A percentile compares a stretch with the other conserved stretches of the same genome.
Evolutionary conservation across 192 early-diverging fungal species (phyloP).

Genomic region (Allomyces arbusculus): DNA sequence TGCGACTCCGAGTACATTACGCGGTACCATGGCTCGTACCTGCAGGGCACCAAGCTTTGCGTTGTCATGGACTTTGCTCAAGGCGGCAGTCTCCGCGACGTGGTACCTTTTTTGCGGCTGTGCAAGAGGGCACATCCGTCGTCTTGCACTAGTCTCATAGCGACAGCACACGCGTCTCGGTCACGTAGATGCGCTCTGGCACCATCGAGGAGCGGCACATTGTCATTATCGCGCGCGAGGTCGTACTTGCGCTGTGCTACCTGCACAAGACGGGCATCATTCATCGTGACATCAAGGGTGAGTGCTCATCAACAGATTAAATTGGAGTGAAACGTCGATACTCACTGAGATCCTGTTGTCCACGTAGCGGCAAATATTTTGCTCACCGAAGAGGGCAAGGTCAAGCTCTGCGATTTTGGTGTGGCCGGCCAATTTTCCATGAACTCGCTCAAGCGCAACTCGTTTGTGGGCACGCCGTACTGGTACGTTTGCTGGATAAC

Average conservation of each 20-base stretch:
- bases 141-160: no score
- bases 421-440: slow-evolving; percentile 72
- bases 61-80: slow-evolving; percentile 96
- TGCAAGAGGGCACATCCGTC: no score
- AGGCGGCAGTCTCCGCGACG: slow-evolving; percentile 68
- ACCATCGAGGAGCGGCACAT: slow-evolving; percentile 76
- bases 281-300: slow-evolving; percentile 95
- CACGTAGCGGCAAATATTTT: slow-evolving; percentile 42
- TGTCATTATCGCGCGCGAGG: slow-evolving; percentile 70
- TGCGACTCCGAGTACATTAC: slow-evolving; percentile 80
- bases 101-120: slow-evolving; percentile 22
- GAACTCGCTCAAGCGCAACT: slow-evolving; percentile 53
- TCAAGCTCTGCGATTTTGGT: slow-evolving; percentile 94
- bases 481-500: slow-evolving; percentile 2
- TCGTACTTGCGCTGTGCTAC: slow-evolving; percentile 72
- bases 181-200: slow-evolving; percentile 46
- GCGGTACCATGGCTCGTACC: slow-evolving; percentile 72
- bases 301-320: background rate
- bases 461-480: slow-evolving; percentile 84
- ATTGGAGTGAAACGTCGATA: background rate
- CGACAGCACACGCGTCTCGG: no score
- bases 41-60: slow-evolving; percentile 87
- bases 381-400: slow-evolving; percentile 61
- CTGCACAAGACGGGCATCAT: slow-evolving; percentile 87
- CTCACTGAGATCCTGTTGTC: no score